A percentile compares a stretch with the other conserved stretches of the same genome.
Conservation (phyloP, 2,329 filamentous ascomycete species). For the Aureobasidium pullulans region DNA sequence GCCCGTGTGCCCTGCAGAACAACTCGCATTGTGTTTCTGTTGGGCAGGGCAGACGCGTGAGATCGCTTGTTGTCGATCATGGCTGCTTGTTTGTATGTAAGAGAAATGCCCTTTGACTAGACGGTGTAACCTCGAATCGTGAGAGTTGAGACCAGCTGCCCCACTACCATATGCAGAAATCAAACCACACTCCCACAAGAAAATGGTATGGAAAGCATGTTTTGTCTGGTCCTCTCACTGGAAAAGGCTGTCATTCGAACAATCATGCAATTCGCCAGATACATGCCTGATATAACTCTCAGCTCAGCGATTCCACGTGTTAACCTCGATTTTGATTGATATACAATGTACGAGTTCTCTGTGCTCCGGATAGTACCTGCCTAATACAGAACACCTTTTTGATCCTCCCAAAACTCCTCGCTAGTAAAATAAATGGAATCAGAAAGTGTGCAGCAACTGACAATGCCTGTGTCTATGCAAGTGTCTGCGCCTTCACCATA, state of each 20-base stretch:
- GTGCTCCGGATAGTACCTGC: not conserved
- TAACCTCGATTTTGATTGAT: too few species aligned
- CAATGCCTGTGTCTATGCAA: slow-evolving; percentile 17
- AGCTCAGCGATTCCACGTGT: not conserved
- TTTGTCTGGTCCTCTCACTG: not conserved
- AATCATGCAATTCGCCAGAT: too few species aligned
- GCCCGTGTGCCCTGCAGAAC: not conserved
- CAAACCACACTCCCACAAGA: not conserved
- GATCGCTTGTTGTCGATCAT: not conserved
- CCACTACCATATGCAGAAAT: too few species aligned
- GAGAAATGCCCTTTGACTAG: too few species aligned
- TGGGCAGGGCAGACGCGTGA: not conserved
- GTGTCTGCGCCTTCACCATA: slow-evolving; percentile 30
- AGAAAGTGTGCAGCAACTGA: not conserved
- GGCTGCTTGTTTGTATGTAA: not conserved
- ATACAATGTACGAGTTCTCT: not conserved
- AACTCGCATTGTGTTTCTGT: not conserved
- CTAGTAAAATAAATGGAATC: not conserved
- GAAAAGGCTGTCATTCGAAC: not conserved
- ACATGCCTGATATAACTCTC: too few species aligned
- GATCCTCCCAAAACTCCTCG: slow-evolving; percentile 4
- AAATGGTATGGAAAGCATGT: not conserved
- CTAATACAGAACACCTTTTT: not conserved
- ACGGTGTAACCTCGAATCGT: not conserved
- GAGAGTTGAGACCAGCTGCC: not conserved